These are phyloP conservation scores for Celoporthe dispersa DNA, from an alignment of 2,329 filamentous ascomycete species.

Conservation along the genomic window DNA sequence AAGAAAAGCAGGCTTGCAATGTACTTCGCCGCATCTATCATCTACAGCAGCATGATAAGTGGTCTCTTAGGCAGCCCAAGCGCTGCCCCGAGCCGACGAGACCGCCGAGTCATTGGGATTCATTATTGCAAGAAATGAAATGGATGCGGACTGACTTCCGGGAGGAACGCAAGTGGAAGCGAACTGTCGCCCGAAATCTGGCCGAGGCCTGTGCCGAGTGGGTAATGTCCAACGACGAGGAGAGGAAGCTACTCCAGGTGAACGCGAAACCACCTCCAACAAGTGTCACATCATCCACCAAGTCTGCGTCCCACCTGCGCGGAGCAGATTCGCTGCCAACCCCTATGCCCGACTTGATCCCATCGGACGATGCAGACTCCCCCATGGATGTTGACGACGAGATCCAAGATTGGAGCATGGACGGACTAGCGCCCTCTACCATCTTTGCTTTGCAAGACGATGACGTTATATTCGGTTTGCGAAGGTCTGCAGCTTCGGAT, in stretches of 20 bases:
- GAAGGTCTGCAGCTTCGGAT: constrained; percentile 74
- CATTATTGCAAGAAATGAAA: constrained; percentile 87
- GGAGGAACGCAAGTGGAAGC: constrained; percentile 94
- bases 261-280: constrained; percentile 54
- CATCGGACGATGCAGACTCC: constrained; percentile 65
- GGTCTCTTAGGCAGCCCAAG: constrained; percentile 89
- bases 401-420: constrained; percentile 37
- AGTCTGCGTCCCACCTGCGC: constrained; percentile 1
- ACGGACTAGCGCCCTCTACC: constrained; percentile 70
- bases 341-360: constrained; percentile 69
- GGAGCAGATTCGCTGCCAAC: constrained; percentile 46
- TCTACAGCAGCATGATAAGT: constrained; percentile 87
- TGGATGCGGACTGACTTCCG: constrained; percentile 98
- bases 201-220: constrained; percentile 86
- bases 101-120: constrained; percentile 80
- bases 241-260: constrained; percentile 71
- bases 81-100: constrained; percentile 80
- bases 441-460: constrained; percentile 84
- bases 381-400: constrained; percentile 51
- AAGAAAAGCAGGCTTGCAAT: constrained; percentile 85
- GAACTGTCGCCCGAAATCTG: constrained; percentile 75
- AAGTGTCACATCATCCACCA: constrained; percentile 17
- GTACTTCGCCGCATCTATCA: constrained; percentile 87
- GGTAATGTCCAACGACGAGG: constrained; percentile 66
- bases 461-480: constrained; percentile 79